These are phyloP conservation scores for Keithomyces neogunnii DNA, from an alignment of 2,329 filamentous ascomycete species.

Conservation along the genomic window DNA sequence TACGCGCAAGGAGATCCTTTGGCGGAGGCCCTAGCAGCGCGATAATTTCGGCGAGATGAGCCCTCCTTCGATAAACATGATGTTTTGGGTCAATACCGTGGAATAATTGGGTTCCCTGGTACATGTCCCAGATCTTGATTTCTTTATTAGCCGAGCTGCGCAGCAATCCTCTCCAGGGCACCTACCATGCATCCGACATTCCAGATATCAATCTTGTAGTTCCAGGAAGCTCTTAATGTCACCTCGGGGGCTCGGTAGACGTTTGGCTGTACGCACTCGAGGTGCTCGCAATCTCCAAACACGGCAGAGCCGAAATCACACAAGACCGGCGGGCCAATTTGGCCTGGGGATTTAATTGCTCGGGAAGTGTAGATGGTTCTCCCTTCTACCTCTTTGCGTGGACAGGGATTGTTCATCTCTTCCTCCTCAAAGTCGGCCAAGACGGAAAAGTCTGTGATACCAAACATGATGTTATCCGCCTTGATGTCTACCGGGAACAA, in stretches of 20 bases:
- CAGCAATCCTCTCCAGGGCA: not conserved
- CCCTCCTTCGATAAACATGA: not conserved
- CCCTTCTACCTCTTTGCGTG: conserved; percentile 32
- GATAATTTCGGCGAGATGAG: not conserved
- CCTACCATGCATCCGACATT: conserved; percentile 40
- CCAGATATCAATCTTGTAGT: conserved; percentile 42
- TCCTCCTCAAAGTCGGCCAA: conserved; percentile 24
- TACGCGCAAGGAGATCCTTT: not conserved
- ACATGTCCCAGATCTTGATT: conserved; percentile 39
- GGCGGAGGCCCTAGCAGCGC: not conserved
- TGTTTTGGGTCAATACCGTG: not conserved
- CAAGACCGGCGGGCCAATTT: conserved; percentile 26
- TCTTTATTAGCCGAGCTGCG: not conserved
- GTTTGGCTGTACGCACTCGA: conserved; percentile 30
- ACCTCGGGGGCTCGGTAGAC: conserved; percentile 37
- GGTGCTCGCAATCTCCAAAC: conserved; percentile 17
- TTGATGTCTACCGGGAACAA: conserved; percentile 28
- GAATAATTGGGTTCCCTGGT: conserved; percentile 27
- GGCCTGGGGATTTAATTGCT: conserved; percentile 23
- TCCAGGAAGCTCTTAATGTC: conserved; percentile 36
- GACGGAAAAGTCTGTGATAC: conserved; percentile 20
- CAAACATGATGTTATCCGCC: conserved; percentile 38
- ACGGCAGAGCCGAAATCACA: conserved; percentile 43
- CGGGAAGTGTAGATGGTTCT: conserved; percentile 34
- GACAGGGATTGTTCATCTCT: conserved; percentile 29